A percentile compares a stretch with the other conserved stretches of the same genome.
phyloP scores from a whole-genome alignment of 2,329 filamentous ascomycete genomes.

The Aspergillus ibericus region DNA sequence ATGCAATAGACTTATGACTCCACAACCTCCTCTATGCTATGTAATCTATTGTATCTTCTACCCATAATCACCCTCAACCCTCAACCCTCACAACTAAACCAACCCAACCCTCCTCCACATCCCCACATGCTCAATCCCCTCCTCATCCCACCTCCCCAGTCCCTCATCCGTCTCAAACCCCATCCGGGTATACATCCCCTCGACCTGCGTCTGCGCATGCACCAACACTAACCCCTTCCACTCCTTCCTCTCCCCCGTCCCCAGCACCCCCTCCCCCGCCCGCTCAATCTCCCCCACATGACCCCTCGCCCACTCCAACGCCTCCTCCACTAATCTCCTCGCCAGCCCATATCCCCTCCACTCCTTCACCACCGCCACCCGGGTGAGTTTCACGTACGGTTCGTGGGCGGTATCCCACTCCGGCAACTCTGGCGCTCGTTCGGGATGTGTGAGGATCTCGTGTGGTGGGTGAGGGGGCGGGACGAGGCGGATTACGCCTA shows the following conservation, averaged over 20 bases:
- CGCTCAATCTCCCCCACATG: constrained; percentile 55
- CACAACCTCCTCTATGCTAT: not conserved
- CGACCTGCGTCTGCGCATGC: constrained; percentile 72
- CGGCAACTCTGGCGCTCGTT: not conserved
- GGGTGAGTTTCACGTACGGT: constrained; percentile 78
- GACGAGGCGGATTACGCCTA: constrained; percentile 77
- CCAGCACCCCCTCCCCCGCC: constrained; percentile 24
- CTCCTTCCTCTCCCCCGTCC: constrained; percentile 40
- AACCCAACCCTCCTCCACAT: constrained; percentile 65
- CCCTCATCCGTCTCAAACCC: constrained; percentile 73
- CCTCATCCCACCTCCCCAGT: constrained; percentile 78
- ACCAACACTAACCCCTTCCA: constrained; percentile 77
- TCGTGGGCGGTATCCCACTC: constrained; percentile 54
- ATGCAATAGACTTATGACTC: not conserved
- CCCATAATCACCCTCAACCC: not conserved
- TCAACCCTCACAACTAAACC: not conserved
- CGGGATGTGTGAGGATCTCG: constrained; percentile 34
- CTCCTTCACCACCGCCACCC: constrained; percentile 67
- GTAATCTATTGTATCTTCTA: not conserved
- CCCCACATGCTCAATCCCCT: constrained; percentile 79
- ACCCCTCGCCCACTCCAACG: constrained; percentile 65
- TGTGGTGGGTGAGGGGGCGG: constrained; percentile 75
- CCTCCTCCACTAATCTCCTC: constrained; percentile 64
- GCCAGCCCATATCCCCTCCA: constrained; percentile 68
- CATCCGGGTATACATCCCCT: constrained; percentile 65